Conservation (phyloP, 163 green algal species). For the Chlorella variabilis region DNA sequence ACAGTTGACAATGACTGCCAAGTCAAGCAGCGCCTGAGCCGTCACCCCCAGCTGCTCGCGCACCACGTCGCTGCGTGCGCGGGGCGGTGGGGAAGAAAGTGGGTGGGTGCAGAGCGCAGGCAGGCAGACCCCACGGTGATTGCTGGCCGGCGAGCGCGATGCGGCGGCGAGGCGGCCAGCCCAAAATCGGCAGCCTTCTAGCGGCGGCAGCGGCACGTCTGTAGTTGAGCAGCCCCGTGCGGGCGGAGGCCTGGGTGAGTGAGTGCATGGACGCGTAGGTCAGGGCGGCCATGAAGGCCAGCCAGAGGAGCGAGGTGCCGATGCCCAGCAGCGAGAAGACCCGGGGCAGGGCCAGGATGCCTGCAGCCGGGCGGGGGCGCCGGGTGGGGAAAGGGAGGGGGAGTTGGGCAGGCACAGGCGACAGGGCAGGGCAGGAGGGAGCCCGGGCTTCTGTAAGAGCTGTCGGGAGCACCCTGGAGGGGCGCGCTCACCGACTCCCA, state of each 20-base stretch:
- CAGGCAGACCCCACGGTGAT: no score
- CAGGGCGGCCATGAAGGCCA: constrained; percentile 24
- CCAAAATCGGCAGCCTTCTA: no score
- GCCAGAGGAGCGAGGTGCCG: constrained; percentile 31
- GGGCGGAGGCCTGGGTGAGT: constrained; percentile 33
- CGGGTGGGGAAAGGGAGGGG: no score
- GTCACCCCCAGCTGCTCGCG: constrained; percentile 13
- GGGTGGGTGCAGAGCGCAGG: background rate
- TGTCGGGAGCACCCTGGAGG: no score
- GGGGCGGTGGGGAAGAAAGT: background rate
- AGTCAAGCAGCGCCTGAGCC: constrained; percentile 34
- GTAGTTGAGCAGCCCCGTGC: constrained; percentile 36
- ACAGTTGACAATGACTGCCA: constrained; percentile 41
- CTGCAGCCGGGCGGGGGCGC: background rate
- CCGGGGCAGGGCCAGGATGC: constrained; percentile 41
- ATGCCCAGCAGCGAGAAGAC: constrained; percentile 40
- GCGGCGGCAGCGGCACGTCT: constrained; percentile 11
- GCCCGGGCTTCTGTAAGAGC: no score
- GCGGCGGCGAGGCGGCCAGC: no score
- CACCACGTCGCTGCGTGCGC: constrained; percentile 21
- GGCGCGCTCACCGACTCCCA: constrained; percentile 41
- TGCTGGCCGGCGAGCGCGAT: no score
- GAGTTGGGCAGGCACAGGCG: no score
- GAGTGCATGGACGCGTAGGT: constrained; percentile 28
- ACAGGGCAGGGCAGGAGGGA: no score